Percentiles rank a stretch among this genome's conserved stretches.
phyloP scores from a whole-genome alignment of 1,139 yeast species.

The Yamadazyma triangularis region DNA sequence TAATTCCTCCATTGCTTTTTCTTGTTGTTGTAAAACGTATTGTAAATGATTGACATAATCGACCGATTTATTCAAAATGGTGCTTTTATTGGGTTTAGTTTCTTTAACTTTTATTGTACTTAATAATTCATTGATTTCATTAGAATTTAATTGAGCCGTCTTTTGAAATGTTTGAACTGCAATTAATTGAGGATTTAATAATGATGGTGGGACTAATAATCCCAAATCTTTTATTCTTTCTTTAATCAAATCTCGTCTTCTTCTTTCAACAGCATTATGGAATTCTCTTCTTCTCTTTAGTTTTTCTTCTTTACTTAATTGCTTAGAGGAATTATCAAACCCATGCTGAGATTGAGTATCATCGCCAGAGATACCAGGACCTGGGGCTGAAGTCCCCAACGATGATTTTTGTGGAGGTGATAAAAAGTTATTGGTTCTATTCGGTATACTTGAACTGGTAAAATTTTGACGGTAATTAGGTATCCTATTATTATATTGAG shows the following conservation, averaged over 20 bases:
- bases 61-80: slow-evolving; percentile 63
- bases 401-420: slow-evolving; percentile 21
- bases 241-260: slow-evolving; percentile 73
- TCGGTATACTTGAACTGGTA: slow-evolving; percentile 23
- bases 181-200: slow-evolving; percentile 47
- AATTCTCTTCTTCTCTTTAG: slow-evolving; percentile 67
- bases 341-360: too few species aligned
- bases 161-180: slow-evolving; percentile 47
- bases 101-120: slow-evolving; percentile 50
- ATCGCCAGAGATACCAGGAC: slow-evolving; percentile 4
- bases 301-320: slow-evolving; percentile 64
- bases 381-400: slow-evolving; percentile 25
- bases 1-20: slow-evolving; percentile 18
- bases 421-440: slow-evolving; percentile 14
- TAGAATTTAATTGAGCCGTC: slow-evolving; percentile 25
- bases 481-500: slow-evolving; percentile 15
- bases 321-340: slow-evolving; percentile 44
- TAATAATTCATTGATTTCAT: slow-evolving; percentile 35
- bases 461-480: slow-evolving; percentile 6
- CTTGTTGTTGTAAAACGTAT: slow-evolving; percentile 38
- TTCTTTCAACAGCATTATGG: slow-evolving; percentile 78
- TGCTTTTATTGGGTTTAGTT: slow-evolving; percentile 67
- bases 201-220: slow-evolving; percentile 63
- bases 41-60: slow-evolving; percentile 59
- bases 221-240: slow-evolving; percentile 74